Percentiles rank a stretch among this genome's conserved stretches.
phyloP scores from a whole-genome alignment of 495 filamentous ascomycete genomes.

The Astrothelium subdiscretum region DNA sequence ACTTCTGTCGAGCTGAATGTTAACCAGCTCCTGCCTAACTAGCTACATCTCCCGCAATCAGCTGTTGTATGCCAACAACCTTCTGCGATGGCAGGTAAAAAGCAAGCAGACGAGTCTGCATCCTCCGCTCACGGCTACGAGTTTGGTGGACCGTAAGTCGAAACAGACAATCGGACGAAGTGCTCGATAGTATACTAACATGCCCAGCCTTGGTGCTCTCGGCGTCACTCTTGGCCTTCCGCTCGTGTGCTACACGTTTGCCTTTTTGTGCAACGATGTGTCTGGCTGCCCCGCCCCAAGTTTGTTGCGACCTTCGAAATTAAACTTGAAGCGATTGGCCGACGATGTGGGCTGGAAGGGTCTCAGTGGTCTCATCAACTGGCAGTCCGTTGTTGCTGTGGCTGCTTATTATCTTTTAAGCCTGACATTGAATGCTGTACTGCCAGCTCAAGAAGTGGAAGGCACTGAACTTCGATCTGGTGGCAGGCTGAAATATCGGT shows the following conservation, averaged over 20 bases:
- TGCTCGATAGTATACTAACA: constrained; percentile 17
- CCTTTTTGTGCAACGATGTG: constrained; percentile 84
- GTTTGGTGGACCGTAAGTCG: constrained; percentile 21
- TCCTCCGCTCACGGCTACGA: constrained; percentile 15
- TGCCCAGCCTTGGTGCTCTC: constrained; percentile 56
- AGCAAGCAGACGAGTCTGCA: not conserved
- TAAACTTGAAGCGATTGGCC: constrained; percentile 61
- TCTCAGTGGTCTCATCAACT: constrained; percentile 45
- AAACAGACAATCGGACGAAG: not conserved
- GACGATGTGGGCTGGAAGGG: constrained; percentile 73
- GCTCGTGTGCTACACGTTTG: constrained; percentile 56
- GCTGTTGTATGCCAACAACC: not conserved
- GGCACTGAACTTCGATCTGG: constrained; percentile 61
- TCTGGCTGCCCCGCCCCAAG: constrained; percentile 84
- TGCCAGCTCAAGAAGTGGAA: constrained; percentile 63
- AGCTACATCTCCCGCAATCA: not conserved
- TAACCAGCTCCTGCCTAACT: not conserved
- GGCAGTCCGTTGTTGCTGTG: constrained; percentile 46
- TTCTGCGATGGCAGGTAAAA: not conserved
- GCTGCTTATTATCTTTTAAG: constrained; percentile 75
- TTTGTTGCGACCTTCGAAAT: constrained; percentile 60
- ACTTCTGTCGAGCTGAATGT: too few species aligned
- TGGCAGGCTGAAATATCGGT: constrained; percentile 71
- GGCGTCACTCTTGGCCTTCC: constrained; percentile 69
- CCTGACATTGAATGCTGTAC: constrained; percentile 58